Evolutionary conservation across 2,329 filamentous ascomycete species (phyloP).

Genomic region (Cercospora zeae-maydis): DNA sequence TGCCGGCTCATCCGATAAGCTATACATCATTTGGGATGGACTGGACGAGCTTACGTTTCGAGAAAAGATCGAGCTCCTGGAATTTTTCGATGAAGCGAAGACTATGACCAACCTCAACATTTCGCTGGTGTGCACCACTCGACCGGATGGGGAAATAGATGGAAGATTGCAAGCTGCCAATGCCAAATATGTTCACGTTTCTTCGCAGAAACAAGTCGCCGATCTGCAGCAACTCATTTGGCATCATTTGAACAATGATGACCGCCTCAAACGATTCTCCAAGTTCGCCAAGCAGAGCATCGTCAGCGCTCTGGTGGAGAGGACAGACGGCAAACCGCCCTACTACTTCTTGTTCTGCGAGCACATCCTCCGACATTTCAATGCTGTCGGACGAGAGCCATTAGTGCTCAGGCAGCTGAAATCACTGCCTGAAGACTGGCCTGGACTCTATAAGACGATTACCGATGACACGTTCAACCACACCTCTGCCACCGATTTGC

Average conservation of each 20-base stretch:
- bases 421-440: slow-evolving; percentile 1
- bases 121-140: slow-evolving; percentile 4
- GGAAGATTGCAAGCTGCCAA: not conserved
- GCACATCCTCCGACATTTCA: slow-evolving; percentile 6
- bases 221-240: slow-evolving; percentile 2
- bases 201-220: not conserved
- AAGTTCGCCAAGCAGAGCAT: slow-evolving; percentile 9
- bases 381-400: slow-evolving; percentile 1
- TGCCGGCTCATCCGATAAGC: not conserved
- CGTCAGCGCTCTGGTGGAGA: not conserved
- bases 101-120: not conserved
- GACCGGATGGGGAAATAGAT: not conserved
- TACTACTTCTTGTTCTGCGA: slow-evolving; percentile 1
- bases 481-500: not conserved
- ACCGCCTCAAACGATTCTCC: slow-evolving; percentile 3
- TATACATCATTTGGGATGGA: slow-evolving; percentile 9
- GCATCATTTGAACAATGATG: slow-evolving; percentile 7
- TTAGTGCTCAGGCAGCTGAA: slow-evolving; percentile 4
- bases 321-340: not conserved
- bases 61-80: slow-evolving; percentile 2
- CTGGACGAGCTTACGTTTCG: slow-evolving; percentile 1
- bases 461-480: slow-evolving; percentile 1
- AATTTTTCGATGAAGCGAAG: not conserved
- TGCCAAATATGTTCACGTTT: not conserved
- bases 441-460: slow-evolving; percentile 4